Conservation (phyloP, 2,329 filamentous ascomycete genomes). For the Microdochium trichocladiopsis region DNA sequence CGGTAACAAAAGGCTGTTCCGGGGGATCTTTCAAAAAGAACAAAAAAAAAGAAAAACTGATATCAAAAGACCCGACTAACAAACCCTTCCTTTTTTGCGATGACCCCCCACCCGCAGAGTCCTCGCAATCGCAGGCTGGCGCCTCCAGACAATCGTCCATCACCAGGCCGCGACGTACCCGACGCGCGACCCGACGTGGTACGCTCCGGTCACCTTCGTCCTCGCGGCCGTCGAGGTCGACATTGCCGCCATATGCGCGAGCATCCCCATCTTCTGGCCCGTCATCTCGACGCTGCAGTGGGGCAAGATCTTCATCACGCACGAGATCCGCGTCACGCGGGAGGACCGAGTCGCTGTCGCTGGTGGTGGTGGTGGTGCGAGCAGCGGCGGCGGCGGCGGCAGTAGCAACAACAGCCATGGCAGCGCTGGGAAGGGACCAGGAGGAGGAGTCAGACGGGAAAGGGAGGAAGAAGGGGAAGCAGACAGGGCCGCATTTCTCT, state of each 20-base stretch:
- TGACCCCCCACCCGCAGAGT: background rate
- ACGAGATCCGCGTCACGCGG: conserved; percentile 19
- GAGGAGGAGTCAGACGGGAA: too few species aligned
- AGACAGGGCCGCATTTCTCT: too few species aligned
- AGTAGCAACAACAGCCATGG: too few species aligned
- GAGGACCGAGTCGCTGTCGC: background rate
- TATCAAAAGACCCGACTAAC: too few species aligned
- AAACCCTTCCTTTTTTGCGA: too few species aligned
- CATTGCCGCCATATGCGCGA: conserved; percentile 21
- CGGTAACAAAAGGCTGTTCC: too few species aligned
- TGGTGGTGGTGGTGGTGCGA: background rate
- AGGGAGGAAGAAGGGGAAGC: too few species aligned
- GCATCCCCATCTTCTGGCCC: conserved; percentile 24
- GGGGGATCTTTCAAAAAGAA: too few species aligned
- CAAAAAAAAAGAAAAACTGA: too few species aligned
- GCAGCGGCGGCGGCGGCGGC: background rate
- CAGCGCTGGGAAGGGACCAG: too few species aligned
- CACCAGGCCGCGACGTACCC: conserved; percentile 22
- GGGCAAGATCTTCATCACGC: conserved; percentile 25
- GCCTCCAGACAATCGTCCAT: conserved; percentile 19
- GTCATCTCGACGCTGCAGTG: conserved; percentile 15
- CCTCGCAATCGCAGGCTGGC: conserved; percentile 8
- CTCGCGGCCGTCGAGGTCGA: conserved; percentile 25
- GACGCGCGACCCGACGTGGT: conserved; percentile 26
- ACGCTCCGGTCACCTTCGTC: conserved; percentile 22